phyloP scores from a whole-genome alignment of 352 stramenopile species.

The Phytophthora tentaculata region DNA sequence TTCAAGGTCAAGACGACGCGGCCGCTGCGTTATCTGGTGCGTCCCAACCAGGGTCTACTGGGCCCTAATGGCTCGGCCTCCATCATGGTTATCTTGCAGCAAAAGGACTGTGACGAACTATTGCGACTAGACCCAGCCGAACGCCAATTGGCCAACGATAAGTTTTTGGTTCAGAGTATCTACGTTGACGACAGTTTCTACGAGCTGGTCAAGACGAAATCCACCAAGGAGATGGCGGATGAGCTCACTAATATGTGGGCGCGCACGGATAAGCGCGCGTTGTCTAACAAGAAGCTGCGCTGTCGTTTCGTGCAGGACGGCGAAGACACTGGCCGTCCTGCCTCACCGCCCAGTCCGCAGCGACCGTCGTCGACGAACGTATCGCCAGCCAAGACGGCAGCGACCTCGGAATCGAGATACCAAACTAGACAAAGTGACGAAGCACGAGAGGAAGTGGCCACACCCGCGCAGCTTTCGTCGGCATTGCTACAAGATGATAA shows the following conservation, averaged over 20 bases:
- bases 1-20: conserved; percentile 92
- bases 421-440: conserved; percentile 25
- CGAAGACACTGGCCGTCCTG: conserved; percentile 18
- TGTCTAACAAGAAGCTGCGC: conserved; percentile 90
- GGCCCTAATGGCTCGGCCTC: conserved; percentile 75
- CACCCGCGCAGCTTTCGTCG: conserved; percentile 58
- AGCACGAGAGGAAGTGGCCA: conserved; percentile 39
- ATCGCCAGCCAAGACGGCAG: conserved; percentile 27
- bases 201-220: conserved; percentile 87
- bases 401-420: conserved; percentile 24
- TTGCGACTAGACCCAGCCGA: conserved; percentile 77
- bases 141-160: conserved; percentile 87
- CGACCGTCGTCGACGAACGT: conserved; percentile 5
- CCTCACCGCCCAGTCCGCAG: conserved; percentile 23
- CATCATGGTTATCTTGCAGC: conserved; percentile 90
- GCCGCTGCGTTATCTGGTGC: conserved; percentile 89
- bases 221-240: conserved; percentile 88
- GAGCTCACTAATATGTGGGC: conserved; percentile 90
- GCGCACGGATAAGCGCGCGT: conserved; percentile 74
- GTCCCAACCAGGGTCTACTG: conserved; percentile 87
- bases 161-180: conserved; percentile 90
- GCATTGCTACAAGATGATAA: conserved; percentile 68
- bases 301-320: conserved; percentile 82
- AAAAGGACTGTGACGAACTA: conserved; percentile 90
- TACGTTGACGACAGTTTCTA: conserved; percentile 88